Evolutionary conservation across 2,329 filamentous ascomycete genomes (phyloP), one percentile per base, ranked within the genome.

Genomic region (Colletotrichum liriopes): DNA sequence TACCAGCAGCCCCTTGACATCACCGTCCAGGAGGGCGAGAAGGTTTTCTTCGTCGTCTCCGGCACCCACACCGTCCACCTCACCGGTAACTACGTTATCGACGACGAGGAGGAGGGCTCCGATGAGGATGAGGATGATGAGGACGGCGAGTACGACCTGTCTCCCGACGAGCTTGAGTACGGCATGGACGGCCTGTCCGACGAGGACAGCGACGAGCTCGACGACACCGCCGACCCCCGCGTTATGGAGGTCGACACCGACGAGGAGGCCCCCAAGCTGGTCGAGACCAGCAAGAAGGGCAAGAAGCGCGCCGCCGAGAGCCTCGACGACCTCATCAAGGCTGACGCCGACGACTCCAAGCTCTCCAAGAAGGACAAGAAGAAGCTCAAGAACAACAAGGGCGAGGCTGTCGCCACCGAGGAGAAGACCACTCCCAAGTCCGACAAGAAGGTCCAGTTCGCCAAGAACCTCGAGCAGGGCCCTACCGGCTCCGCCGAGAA

Each of bases 381-480:
- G 93, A 98, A 98, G 89, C 89, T 96, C 76, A 97, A 97, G 92
- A 98, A 98, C 89, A 98, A 98, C 89, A 94, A 97, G 82, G 96
- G 96, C 77, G 93, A 98, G 81, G 92, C 96, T 72, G 90, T 93
- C 72, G 84, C 88, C 63, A 85, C 86, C 55, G 89, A 92, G 77
- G 85, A 89, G 75, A 85, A 89, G 76, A 66, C 67, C 29, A 91
- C 90, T 88, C 76, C 81, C 73, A 91, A 91, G 88, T 86, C 87
- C 69, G 93, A 93, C 83, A 98, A 98, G 91, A 98, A 98, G 88
- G 96, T 99, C 73, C 94, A 98, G 84, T 99, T 99, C 82, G 96
- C 96, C 81, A 98, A 98, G 90, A 95, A 98, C 84, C 94, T 99
- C 74, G 96, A 98, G 88, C 95, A 97, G 84, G 96, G 96, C 72